Conservation (phyloP, 306 rosid genomes). For the Arachis hypogaea region DNA sequence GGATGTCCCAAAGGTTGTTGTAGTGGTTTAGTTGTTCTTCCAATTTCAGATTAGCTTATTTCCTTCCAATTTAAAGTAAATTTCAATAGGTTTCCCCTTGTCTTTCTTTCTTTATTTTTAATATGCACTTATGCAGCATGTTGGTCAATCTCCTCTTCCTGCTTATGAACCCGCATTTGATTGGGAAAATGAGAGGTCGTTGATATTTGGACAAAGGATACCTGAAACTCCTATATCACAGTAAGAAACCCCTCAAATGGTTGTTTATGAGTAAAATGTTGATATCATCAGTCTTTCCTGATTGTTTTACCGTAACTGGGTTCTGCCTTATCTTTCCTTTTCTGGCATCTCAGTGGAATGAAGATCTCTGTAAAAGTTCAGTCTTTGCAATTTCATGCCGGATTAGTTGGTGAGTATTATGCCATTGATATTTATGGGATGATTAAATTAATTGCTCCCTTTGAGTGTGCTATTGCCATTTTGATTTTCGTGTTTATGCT, state of each 20-base stretch:
- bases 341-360: conserved; percentile 74
- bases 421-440: conserved; percentile 35
- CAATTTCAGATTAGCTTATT: neutral
- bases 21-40: conserved; percentile 34
- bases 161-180: conserved; percentile 98
- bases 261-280: conserved; percentile 21
- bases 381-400: conserved; percentile 85
- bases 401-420: conserved; percentile 73
- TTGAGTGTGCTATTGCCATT: conserved; percentile 8
- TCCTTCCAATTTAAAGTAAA: too few species aligned
- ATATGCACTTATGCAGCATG: conserved; percentile 58
- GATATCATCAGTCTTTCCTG: conserved; percentile 9
- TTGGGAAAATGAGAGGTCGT: conserved; percentile 97
- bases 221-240: conserved; percentile 88
- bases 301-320: conserved; percentile 31
- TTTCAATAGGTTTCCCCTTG: neutral
- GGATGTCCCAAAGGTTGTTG: conserved; percentile 67
- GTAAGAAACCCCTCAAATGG: conserved; percentile 53
- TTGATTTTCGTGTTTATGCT: conserved; percentile 27
- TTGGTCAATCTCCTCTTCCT: conserved; percentile 89
- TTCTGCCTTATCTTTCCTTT: conserved; percentile 39
- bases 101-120: neutral
- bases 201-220: conserved; percentile 95
- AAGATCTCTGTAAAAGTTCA: conserved; percentile 92
- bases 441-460: conserved; percentile 37